Conservation (phyloP, 352 stramenopile genomes). For the Globisporangium camurandrum region DNA sequence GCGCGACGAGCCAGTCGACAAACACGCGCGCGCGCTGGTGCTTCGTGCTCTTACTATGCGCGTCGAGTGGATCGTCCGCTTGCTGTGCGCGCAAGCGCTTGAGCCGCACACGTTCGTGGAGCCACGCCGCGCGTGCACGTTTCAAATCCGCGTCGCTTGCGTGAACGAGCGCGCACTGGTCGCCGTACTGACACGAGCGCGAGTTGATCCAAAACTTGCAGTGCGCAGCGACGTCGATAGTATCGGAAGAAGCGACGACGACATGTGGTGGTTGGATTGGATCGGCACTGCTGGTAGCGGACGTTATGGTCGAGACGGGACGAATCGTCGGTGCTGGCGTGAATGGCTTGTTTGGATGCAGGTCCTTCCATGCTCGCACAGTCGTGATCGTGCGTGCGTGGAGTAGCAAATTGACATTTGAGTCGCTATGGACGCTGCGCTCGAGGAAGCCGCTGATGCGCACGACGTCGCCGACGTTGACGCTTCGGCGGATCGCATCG, state of each 20-base stretch:
- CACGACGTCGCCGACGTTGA: slow-evolving; percentile 68
- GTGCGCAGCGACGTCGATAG: no score
- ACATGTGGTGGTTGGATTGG: no score
- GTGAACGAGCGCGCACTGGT: slow-evolving; percentile 62
- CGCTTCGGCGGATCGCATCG: slow-evolving; percentile 44
- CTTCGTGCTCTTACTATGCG: slow-evolving; percentile 68
- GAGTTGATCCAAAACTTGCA: slow-evolving; percentile 87
- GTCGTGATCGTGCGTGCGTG: slow-evolving; percentile 33
- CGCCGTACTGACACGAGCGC: slow-evolving; percentile 52
- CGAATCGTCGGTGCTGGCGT: slow-evolving; percentile 42
- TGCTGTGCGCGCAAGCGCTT: slow-evolving; percentile 50
- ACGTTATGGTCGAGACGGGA: no score
- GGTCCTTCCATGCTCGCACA: slow-evolving; percentile 43
- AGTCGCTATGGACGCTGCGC: slow-evolving; percentile 11
- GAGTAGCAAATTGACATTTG: slow-evolving; percentile 14
- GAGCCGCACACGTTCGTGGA: slow-evolving; percentile 48
- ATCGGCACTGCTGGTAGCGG: not conserved
- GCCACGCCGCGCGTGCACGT: slow-evolving; percentile 40
- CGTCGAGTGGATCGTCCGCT: slow-evolving; percentile 52
- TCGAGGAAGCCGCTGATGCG: slow-evolving; percentile 56
- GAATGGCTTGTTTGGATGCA: slow-evolving; percentile 46
- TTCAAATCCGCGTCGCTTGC: slow-evolving; percentile 40
- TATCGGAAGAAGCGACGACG: no score
- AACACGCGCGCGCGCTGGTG: slow-evolving; percentile 64
- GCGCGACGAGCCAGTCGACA: slow-evolving; percentile 65